These are phyloP conservation scores for Penicillium sp. DNA, from an alignment of 2,329 filamentous ascomycete species.

Conservation along the genomic window DNA sequence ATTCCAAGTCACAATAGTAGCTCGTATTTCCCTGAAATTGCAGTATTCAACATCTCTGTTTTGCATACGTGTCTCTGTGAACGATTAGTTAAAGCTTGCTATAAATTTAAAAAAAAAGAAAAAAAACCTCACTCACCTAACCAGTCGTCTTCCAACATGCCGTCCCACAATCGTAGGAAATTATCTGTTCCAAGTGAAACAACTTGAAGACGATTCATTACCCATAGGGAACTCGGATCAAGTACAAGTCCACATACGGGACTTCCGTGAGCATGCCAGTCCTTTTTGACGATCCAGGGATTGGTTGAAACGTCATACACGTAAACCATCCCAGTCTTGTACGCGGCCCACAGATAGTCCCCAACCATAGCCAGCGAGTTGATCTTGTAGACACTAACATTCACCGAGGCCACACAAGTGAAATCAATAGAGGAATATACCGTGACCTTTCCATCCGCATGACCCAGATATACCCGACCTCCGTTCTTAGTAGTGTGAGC, in stretches of 20 bases:
- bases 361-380: constrained; percentile 79
- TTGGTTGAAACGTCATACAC: constrained; percentile 79
- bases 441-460: constrained; percentile 88
- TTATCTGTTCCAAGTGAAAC: constrained; percentile 85
- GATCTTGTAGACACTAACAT: constrained; percentile 91
- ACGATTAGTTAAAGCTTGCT: constrained; percentile 17
- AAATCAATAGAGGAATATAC: constrained; percentile 81
- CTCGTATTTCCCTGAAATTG: constrained; percentile 74
- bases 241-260: constrained; percentile 73
- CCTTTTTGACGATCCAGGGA: constrained; percentile 90
- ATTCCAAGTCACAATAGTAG: constrained; percentile 90
- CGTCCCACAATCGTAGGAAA: constrained; percentile 82
- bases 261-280: constrained; percentile 87
- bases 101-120: neutral
- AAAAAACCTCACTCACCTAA: constrained; percentile 54
- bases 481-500: constrained; percentile 69
- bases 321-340: constrained; percentile 89
- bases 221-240: constrained; percentile 80
- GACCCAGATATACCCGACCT: constrained; percentile 82
- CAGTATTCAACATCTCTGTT: constrained; percentile 77
- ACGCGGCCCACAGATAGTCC: constrained; percentile 83
- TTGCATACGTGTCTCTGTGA: constrained; percentile 75
- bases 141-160: constrained; percentile 89
- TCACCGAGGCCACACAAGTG: constrained; percentile 73
- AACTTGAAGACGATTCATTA: constrained; percentile 77